Base-by-base conservation (phyloP, 805 yeast genomes). In the Huiozyma naganishii region DNA sequence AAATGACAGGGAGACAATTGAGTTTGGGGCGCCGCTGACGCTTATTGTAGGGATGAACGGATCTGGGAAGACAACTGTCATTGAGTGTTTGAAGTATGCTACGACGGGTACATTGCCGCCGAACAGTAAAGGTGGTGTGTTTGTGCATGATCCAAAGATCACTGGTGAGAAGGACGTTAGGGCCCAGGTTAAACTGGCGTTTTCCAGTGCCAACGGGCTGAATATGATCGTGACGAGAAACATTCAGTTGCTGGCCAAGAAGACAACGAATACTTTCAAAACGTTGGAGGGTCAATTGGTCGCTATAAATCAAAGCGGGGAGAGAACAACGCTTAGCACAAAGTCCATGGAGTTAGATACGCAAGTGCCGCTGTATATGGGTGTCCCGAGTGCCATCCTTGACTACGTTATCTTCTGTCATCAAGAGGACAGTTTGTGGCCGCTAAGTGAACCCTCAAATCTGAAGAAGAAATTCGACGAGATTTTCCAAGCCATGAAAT, bases 21-120 rank as follows among this genome's bases (percentile, higher is more conserved):
- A 84, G 56, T 92, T 92, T 64, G 88, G 89, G 11, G 75, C 76
- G 40, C 99, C 99, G 0, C 66, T 92, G 57, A 92, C 98, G 0
- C 70, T 92, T 40, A 90, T 92, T 43, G 95, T 95, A 29, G 99
- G 99, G 0, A 83, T 83, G 41, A 92, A 92, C 64, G 97, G 98
- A 30, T 83, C 95, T 29, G 98, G 98, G 8, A 90, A 92, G 60
- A 92, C 97, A 0, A 89, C 97, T 0, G 80, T 92, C 45, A 94
- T 92, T 48, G 99, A 92, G 62, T 88, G 97, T 59, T 69, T 92
- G 47, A 77, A 88, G 58, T 92, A 88, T 62, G 90, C 94, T 17
- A 87, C 98, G 8, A 90, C 98, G 0, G 97, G 97, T 7, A 92
- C 83, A 56, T 67, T 89, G 46, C 99, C 99, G 1, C 98, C 98